Conservation (phyloP, 2,329 filamentous ascomycete species). For the Cytospora mali region DNA sequence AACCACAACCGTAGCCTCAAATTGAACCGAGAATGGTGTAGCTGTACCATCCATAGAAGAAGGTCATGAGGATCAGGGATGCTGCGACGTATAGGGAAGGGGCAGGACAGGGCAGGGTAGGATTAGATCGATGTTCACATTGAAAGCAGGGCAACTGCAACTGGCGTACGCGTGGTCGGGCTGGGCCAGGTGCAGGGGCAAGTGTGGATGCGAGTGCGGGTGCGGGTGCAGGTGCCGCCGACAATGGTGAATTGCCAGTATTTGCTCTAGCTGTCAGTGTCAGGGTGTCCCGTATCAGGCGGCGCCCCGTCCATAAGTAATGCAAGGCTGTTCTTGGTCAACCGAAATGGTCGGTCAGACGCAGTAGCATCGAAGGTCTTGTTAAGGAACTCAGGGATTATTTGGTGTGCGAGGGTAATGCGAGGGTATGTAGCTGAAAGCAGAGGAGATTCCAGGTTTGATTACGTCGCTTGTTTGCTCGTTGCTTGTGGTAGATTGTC, state of each 20-base stretch:
- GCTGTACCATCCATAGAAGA: slow-evolving; percentile 25
- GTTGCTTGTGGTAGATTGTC: background rate
- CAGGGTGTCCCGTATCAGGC: slow-evolving; percentile 19
- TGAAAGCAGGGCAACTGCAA: slow-evolving; percentile 27
- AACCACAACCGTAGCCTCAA: slow-evolving; percentile 26
- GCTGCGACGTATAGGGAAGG: slow-evolving; percentile 9
- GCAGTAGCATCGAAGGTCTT: slow-evolving; percentile 4
- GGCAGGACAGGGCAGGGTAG: slow-evolving; percentile 15
- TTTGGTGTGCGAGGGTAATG: background rate
- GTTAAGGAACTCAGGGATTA: slow-evolving; percentile 1
- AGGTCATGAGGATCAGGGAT: slow-evolving; percentile 27
- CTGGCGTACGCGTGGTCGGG: slow-evolving; percentile 20
- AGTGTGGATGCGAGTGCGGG: slow-evolving; percentile 19
- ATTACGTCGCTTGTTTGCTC: slow-evolving; percentile 1
- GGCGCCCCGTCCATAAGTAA: slow-evolving; percentile 21
- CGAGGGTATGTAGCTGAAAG: background rate
- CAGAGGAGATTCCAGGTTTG: background rate
- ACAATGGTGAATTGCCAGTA: slow-evolving; percentile 9
- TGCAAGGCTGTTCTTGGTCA: slow-evolving; percentile 15
- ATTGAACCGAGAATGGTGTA: slow-evolving; percentile 23
- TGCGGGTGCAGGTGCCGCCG: background rate
- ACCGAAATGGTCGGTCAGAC: slow-evolving; percentile 15
- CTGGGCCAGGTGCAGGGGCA: slow-evolving; percentile 19
- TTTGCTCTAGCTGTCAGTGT: background rate
- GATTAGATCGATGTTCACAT: slow-evolving; percentile 18